phyloP scores from a whole-genome alignment of 2,329 filamentous ascomycete species.

The Colletotrichum spinosum region DNA sequence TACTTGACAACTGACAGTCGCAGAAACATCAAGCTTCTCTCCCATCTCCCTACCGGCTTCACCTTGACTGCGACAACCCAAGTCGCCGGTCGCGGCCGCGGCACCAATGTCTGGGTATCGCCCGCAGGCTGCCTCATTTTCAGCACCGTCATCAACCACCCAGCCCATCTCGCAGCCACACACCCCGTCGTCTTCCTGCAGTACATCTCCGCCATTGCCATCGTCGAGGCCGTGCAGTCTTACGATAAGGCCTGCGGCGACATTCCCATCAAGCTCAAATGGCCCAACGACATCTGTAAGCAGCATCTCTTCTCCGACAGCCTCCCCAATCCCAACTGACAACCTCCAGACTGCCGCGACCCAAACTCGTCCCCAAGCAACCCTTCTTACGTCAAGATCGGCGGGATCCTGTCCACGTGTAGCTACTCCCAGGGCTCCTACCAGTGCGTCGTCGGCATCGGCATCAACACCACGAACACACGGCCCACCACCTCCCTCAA shows the following conservation, averaged over 20 bases:
- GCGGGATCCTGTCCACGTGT: constrained; percentile 92
- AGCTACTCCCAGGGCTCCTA: constrained; percentile 82
- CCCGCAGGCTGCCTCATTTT: constrained; percentile 89
- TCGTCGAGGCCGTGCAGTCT: constrained; percentile 82
- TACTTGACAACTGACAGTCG: not conserved
- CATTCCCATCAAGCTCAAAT: constrained; percentile 89
- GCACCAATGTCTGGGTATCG: constrained; percentile 94
- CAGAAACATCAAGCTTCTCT: constrained; percentile 82
- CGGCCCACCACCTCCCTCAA: constrained; percentile 90
- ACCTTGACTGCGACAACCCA: constrained; percentile 89
- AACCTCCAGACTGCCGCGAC: constrained; percentile 70
- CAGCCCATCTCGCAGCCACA: constrained; percentile 74
- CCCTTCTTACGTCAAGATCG: constrained; percentile 83
- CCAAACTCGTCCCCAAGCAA: constrained; percentile 62
- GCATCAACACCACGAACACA: constrained; percentile 86
- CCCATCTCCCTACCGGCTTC: constrained; percentile 84
- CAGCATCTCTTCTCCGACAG: constrained; percentile 10
- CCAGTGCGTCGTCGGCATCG: constrained; percentile 86
- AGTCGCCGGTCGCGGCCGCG: constrained; percentile 87
- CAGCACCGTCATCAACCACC: constrained; percentile 88
- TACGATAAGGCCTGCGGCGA: constrained; percentile 82
- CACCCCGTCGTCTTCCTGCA: constrained; percentile 93
- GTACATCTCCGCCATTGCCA: constrained; percentile 90
- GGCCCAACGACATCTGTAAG: constrained; percentile 94
- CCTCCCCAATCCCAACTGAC: not conserved